Conservation (phyloP, 139 green algal genomes). For the Asterochloris erici region DNA sequence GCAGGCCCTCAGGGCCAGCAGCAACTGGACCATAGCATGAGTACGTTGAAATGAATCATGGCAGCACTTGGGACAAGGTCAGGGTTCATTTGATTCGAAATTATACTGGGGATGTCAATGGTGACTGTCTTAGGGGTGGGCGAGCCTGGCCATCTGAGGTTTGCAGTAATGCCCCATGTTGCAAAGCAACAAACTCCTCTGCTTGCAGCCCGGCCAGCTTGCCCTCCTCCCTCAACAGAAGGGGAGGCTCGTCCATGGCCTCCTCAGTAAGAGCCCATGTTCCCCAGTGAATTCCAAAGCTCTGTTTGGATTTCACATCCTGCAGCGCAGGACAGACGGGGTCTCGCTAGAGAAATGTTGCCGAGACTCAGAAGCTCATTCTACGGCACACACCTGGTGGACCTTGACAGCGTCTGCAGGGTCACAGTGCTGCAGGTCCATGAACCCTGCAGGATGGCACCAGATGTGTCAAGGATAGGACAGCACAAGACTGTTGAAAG, state of each 20-base stretch:
- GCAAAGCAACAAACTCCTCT: slow-evolving; percentile 49
- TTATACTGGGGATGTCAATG: no score
- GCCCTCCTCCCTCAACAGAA: slow-evolving; percentile 24
- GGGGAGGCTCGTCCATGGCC: slow-evolving; percentile 63
- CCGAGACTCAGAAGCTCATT: background rate
- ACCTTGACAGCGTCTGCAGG: slow-evolving; percentile 69
- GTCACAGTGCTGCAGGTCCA: slow-evolving; percentile 59
- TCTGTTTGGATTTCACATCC: slow-evolving; percentile 41
- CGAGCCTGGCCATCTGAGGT: slow-evolving; percentile 17
- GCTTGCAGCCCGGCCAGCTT: slow-evolving; percentile 21
- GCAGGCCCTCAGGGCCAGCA: no score
- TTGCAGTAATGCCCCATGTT: slow-evolving; percentile 45
- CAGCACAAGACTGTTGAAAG: background rate
- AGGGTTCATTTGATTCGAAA: no score
- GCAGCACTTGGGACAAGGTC: no score
- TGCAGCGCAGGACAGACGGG: background rate
- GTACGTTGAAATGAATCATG: no score
- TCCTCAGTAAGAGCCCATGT: slow-evolving; percentile 63
- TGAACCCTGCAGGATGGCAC: slow-evolving; percentile 27
- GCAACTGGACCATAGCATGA: no score
- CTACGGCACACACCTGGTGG: slow-evolving; percentile 23
- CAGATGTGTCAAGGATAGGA: background rate
- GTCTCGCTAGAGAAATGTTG: background rate
- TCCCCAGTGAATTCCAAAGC: slow-evolving; percentile 63
- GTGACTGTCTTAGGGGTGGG: no score